Conservation (phyloP, 164 flowering plant species). For the Magnolia kwangsiensis region DNA sequence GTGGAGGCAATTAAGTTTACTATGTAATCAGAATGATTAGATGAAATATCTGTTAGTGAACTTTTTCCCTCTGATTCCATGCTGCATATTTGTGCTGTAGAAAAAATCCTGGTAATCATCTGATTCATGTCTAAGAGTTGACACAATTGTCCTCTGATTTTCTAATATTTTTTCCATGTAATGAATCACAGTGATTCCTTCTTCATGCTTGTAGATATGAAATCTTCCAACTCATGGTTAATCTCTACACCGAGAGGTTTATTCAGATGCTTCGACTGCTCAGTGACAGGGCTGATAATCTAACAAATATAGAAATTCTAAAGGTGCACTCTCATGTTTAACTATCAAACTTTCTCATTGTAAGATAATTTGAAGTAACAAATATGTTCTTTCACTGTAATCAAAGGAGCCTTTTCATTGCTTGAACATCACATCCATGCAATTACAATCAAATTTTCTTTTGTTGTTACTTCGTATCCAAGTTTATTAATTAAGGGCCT, state of each 20-base stretch:
- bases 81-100: background rate
- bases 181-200: background rate
- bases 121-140: too few species aligned
- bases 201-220: constrained; percentile 59
- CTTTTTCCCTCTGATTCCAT: background rate
- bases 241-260: constrained; percentile 95
- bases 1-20: background rate
- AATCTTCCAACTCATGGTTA: constrained; percentile 97
- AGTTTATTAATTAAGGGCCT: too few species aligned
- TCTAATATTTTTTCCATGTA: background rate
- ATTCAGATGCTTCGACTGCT: constrained; percentile 93
- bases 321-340: constrained; percentile 49
- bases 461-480: too few species aligned
- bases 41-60: background rate
- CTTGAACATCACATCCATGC: background rate
- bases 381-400: background rate
- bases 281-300: constrained; percentile 83
- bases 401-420: background rate
- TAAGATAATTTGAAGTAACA: background rate
- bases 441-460: background rate
- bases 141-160: background rate
- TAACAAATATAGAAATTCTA: constrained; percentile 85
- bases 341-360: background rate
- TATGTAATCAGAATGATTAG: too few species aligned
- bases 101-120: too few species aligned